Evolutionary conservation across 805 yeast genomes (phyloP).

Genomic region (Wickerhamomyces hampshirensis): DNA sequence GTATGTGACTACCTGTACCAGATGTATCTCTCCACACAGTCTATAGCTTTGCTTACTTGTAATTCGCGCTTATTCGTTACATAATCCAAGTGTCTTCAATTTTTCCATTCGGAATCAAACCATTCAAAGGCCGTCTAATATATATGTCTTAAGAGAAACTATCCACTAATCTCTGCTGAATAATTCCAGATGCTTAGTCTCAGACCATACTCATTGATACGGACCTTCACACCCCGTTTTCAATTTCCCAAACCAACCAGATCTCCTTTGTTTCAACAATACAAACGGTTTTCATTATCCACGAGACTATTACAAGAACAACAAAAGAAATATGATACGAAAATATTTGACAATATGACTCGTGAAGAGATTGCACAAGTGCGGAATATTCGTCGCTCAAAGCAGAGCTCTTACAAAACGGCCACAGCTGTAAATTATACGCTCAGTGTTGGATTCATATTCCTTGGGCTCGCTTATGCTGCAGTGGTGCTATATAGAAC

Average conservation of each 20-base stretch:
- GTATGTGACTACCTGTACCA: too few species aligned
- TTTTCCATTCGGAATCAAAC: not conserved
- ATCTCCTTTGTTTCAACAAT: not conserved
- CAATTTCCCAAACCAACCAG: not conserved
- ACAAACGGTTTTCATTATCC: conserved; percentile 2
- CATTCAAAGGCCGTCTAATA: not conserved
- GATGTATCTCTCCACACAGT: too few species aligned
- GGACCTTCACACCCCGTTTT: not conserved
- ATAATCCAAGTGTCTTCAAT: too few species aligned
- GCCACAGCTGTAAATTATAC: conserved; percentile 60
- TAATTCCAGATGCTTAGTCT: not conserved
- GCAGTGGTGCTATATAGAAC: conserved; percentile 92
- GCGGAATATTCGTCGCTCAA: conserved; percentile 18
- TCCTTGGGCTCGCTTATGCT: conserved; percentile 76
- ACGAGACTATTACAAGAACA: conserved; percentile 5
- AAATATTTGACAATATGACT: conserved; percentile 16
- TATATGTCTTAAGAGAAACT: not conserved
- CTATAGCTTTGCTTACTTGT: too few species aligned
- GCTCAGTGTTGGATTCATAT: conserved; percentile 61
- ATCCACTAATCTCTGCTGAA: not conserved
- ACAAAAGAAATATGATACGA: conserved; percentile 5
- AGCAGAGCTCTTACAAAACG: conserved; percentile 16
- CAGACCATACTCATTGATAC: not conserved
- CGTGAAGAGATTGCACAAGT: conserved; percentile 22
- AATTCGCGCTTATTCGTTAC: too few species aligned